These are phyloP conservation scores for Obelidium mucronatum DNA, from an alignment of 192 early-diverging fungal species.

Conservation along the genomic window DNA sequence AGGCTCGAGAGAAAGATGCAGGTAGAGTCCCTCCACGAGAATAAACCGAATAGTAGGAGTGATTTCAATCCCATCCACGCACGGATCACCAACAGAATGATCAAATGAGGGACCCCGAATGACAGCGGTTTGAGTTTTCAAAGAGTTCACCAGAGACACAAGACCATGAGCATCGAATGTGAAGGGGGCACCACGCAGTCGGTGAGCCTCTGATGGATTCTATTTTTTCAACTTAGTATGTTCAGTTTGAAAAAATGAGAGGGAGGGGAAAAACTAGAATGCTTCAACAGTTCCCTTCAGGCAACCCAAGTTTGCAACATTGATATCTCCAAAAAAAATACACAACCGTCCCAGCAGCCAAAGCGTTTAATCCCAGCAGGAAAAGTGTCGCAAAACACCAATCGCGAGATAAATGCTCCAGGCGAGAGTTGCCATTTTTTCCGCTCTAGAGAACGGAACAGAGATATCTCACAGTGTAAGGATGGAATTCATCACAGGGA, in stretches of 20 bases:
- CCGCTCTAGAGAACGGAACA: no score
- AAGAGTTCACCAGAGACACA: constrained; percentile 23
- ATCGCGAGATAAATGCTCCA: background rate
- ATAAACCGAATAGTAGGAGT: constrained; percentile 54
- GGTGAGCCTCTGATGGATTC: constrained; percentile 50
- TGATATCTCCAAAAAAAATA: background rate
- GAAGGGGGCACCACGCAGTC: constrained; percentile 60
- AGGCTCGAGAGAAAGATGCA: constrained; percentile 43
- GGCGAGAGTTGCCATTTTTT: background rate
- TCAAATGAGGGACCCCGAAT: constrained; percentile 57
- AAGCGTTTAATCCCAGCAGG: background rate
- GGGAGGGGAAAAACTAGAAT: background rate
- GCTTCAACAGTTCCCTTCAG: background rate
- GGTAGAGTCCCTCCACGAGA: constrained; percentile 62
- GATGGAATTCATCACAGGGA: constrained; percentile 25
- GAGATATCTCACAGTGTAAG: constrained; percentile 32
- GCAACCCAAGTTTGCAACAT: constrained; percentile 19
- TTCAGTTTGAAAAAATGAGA: background rate
- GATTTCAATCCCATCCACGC: constrained; percentile 46
- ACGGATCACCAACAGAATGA: constrained; percentile 60
- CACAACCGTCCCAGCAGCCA: constrained; percentile 5
- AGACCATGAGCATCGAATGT: constrained; percentile 58
- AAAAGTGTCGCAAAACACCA: background rate
- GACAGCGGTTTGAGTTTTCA: constrained; percentile 11
- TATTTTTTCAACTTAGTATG: background rate